Conservation (phyloP, 2,329 filamentous ascomycete genomes). For the Penicillium hordei region DNA sequence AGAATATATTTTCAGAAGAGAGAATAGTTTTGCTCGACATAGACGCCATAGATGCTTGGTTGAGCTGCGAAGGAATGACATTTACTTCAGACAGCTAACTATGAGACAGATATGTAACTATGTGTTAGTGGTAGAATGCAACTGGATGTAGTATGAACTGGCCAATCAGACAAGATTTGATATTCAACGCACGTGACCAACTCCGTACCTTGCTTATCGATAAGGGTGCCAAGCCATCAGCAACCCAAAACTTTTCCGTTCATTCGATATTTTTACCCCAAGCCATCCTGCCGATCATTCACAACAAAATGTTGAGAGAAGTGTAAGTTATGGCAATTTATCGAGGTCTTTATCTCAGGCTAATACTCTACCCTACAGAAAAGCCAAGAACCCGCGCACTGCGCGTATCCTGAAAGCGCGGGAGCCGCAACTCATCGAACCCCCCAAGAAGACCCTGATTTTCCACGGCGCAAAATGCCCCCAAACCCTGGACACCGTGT, state of each 20-base stretch:
- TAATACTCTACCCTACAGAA: constrained; percentile 44
- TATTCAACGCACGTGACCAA: not conserved
- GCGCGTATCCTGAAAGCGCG: constrained; percentile 93
- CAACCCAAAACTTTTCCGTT: constrained; percentile 41
- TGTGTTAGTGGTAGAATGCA: no score
- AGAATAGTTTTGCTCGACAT: no score
- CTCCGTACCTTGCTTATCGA: constrained; percentile 33
- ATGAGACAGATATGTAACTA: no score
- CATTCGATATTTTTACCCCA: constrained; percentile 30
- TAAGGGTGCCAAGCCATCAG: constrained; percentile 38
- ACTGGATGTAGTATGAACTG: not conserved
- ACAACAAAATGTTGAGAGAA: constrained; percentile 44
- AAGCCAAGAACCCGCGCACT: constrained; percentile 79
- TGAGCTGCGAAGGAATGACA: no score
- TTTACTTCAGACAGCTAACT: no score
- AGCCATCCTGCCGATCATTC: constrained; percentile 19
- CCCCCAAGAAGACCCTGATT: constrained; percentile 85
- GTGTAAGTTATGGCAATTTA: constrained; percentile 35
- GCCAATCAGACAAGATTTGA: not conserved
- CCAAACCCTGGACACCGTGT: constrained; percentile 75
- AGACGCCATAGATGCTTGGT: no score
- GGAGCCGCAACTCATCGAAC: constrained; percentile 84
- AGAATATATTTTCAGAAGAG: no score
- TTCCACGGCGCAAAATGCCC: constrained; percentile 84
- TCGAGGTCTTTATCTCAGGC: not conserved